Evolutionary conservation across 1,284 basidiomycete genomes (phyloP), one percentile per base, ranked within the genome.

Genomic region (Malassezia cuniculi): DNA sequence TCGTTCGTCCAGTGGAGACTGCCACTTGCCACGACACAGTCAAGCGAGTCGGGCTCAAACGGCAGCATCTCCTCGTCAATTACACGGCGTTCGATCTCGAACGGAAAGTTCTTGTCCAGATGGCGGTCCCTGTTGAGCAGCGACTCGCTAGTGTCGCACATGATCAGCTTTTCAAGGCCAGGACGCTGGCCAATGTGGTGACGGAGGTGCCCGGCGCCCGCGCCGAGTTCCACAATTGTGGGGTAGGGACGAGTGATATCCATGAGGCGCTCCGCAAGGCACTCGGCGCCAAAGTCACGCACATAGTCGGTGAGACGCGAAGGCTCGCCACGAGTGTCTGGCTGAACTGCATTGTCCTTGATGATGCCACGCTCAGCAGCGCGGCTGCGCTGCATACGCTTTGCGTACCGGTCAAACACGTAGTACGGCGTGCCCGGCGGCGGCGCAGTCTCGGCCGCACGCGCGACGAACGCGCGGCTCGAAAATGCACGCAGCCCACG

Each of bases 1-100:
- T 99, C 93, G 57, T 97, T 97, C 7, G 94, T 79, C 93, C 93
- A 99, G 59, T 99, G 93, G 37, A 97, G 72, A 41, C 80, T 82
- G 3, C 93, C 75, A 57, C 83, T 86, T 11, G 85, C 89, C 21
- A 95, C 79, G 31, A 97, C 78, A 27, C 85, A 85, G 64, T 97
- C 90, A 63, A 90, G 80, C 15, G 82, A 82, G 44, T 82, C 76
- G 5, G 72, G 76, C 10, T 74, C 73, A 18, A 95, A 72, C 2
- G 68, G 56, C 17, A 66, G 50, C 39, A 41, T 14, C 38, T 66
- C 62, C 36, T 66, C 60, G 34, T 65, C 61, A 5, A 66, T 21
- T 22, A 65, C 35, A 6, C 47, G 44, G 3, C 63, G 55, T 36
- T 65, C 60, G 9, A 61, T 39, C 39, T 60, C 53, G 34, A 60